Conservation (phyloP, 257 asterid species). For the Solanum pennellii region DNA sequence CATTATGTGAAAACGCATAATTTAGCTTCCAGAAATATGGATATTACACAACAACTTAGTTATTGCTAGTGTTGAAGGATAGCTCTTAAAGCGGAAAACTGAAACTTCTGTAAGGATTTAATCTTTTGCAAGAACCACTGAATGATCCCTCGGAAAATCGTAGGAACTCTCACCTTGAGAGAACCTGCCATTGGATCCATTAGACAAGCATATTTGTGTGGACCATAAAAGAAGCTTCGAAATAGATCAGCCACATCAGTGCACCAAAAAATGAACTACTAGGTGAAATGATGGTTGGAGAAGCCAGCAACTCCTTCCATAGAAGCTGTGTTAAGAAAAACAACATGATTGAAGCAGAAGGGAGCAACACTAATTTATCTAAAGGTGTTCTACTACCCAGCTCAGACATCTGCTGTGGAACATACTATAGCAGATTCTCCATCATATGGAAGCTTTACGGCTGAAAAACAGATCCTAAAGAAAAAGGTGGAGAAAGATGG, state of each 20-base stretch:
- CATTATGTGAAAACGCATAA: not conserved
- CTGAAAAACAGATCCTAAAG: slow-evolving; percentile 23
- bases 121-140: not conserved
- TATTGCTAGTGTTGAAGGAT: not conserved
- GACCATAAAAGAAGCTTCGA: slow-evolving; percentile 10
- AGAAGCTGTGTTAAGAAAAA: not conserved
- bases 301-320: slow-evolving; percentile 3
- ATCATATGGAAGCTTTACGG: slow-evolving; percentile 31
- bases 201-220: slow-evolving; percentile 7
- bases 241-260: slow-evolving; percentile 5
- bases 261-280: slow-evolving; percentile 47
- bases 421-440: slow-evolving; percentile 4
- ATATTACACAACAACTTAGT: not conserved
- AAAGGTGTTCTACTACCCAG: not conserved
- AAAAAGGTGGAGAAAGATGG: slow-evolving; percentile 37
- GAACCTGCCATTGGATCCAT: slow-evolving; percentile 1
- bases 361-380: slow-evolving; percentile 8
- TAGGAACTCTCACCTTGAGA: slow-evolving; percentile 4
- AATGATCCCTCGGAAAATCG: not conserved
- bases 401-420: not conserved
- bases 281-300: slow-evolving; percentile 43
- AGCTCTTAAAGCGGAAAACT: not conserved
- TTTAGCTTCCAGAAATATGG: not conserved
- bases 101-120: slow-evolving; percentile 3
- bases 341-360: slow-evolving; percentile 10